Conservation (phyloP, 495 filamentous ascomycete genomes). For the Lasiosphaeria miniovina region DNA sequence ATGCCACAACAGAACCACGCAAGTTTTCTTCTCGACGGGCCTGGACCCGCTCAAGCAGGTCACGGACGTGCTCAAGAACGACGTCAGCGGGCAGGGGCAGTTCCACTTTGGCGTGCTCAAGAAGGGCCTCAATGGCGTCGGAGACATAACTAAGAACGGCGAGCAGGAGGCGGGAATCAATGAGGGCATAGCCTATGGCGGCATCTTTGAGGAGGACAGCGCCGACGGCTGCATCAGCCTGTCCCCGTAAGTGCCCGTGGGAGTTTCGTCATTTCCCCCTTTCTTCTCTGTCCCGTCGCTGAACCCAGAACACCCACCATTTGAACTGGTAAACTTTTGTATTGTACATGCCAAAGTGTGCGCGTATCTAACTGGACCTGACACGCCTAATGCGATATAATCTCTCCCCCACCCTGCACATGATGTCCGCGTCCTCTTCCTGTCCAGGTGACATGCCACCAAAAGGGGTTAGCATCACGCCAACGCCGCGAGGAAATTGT, state of each 20-base stretch:
- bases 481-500: conserved; percentile 29
- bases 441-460: too few relatives aligned
- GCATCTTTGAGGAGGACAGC: conserved; percentile 47
- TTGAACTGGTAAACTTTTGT: background rate
- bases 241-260: conserved; percentile 7
- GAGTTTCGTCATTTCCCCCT: background rate
- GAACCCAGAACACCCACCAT: background rate
- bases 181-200: conserved; percentile 46
- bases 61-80: conserved; percentile 34
- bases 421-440: background rate
- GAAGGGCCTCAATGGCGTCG: conserved; percentile 35
- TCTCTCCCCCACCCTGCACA: background rate
- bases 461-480: conserved; percentile 2
- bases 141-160: conserved; percentile 39
- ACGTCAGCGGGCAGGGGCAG: conserved; percentile 44
- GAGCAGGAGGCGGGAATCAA: conserved; percentile 40
- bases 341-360: background rate
- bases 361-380: too few relatives aligned
- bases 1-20: conserved; percentile 31
- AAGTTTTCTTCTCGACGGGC: conserved; percentile 40
- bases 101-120: conserved; percentile 49
- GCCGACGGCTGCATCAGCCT: conserved; percentile 33
- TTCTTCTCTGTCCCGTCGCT: background rate
- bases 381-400: background rate
- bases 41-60: conserved; percentile 30